Percentiles rank a stretch among this genome's conserved stretches.
These are phyloP conservation scores for Coriolopsis trogii DNA, from an alignment of 1,284 basidiomycete genomes.

Conservation along the genomic window DNA sequence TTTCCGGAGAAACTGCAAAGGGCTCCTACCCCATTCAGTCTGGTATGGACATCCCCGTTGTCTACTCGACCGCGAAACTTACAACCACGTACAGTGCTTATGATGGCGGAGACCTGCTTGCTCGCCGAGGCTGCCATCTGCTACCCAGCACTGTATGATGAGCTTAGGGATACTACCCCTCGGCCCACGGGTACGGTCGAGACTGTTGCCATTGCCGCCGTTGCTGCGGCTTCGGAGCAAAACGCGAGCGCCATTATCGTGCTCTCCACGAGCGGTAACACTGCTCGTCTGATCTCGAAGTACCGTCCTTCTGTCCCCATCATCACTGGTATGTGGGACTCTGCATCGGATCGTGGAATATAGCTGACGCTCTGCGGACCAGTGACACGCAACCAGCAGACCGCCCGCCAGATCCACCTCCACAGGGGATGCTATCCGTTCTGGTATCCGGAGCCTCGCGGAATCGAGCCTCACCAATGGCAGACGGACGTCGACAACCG, in stretches of 20 bases:
- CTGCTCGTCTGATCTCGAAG: conserved; percentile 95
- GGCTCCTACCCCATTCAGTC: conserved; percentile 93
- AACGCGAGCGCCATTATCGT: conserved; percentile 94
- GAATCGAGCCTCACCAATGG: conserved; percentile 89
- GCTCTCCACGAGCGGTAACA: conserved; percentile 95
- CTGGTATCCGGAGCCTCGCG: conserved; percentile 93
- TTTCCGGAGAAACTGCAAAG: conserved; percentile 98
- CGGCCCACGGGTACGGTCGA: conserved; percentile 92
- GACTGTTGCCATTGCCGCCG: conserved; percentile 92
- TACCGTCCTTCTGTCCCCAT: conserved; percentile 95
- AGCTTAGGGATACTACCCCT: conserved; percentile 76
- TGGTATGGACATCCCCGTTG: conserved; percentile 49
- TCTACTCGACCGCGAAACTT: conserved; percentile 9
- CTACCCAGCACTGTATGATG: conserved; percentile 91
- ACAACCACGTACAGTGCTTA: conserved; percentile 64
- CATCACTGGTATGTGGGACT: conserved; percentile 63
- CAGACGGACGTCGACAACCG: conserved; percentile 95
- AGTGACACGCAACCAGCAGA: conserved; percentile 97
- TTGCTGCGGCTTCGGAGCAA: conserved; percentile 94
- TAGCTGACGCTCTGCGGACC: conserved; percentile 16
- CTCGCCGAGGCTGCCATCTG: conserved; percentile 94
- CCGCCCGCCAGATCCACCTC: conserved; percentile 95
- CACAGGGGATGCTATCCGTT: conserved; percentile 98
- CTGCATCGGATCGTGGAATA: background rate
- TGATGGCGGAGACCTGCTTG: conserved; percentile 99